Percentiles rank a stretch among this genome's conserved stretches.
Conservation (phyloP, 2,329 filamentous ascomycete genomes). For the Alternaria gansuensis region DNA sequence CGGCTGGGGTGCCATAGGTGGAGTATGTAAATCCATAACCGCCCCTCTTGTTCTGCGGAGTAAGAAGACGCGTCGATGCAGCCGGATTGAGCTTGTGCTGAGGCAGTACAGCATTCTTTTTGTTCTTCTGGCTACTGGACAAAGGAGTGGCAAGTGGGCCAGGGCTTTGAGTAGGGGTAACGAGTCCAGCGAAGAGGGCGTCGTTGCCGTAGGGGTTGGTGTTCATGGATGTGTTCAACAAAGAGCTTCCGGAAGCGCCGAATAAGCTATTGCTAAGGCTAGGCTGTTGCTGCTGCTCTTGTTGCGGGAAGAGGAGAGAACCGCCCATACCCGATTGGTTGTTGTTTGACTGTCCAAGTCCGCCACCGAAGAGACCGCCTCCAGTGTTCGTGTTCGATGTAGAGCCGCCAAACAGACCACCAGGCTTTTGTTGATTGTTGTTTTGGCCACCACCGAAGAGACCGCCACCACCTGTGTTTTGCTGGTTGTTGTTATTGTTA, state of each 20-base stretch:
- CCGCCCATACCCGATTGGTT: constrained; percentile 51
- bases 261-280: constrained; percentile 59
- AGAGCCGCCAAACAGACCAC: constrained; percentile 54
- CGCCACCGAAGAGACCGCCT: constrained; percentile 59
- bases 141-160: constrained; percentile 93
- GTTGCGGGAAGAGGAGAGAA: constrained; percentile 58
- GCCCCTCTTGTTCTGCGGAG: constrained; percentile 75
- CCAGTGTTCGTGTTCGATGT: constrained; percentile 53
- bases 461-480: constrained; percentile 42
- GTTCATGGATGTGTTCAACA: constrained; percentile 63
- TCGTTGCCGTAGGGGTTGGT: constrained; percentile 91
- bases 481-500: constrained; percentile 45
- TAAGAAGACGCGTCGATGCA: constrained; percentile 79
- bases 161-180: constrained; percentile 72
- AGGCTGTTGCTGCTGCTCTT: constrained; percentile 55
- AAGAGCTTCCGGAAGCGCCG: constrained; percentile 60
- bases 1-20: constrained; percentile 83
- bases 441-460: constrained; percentile 53
- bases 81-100: constrained; percentile 87
- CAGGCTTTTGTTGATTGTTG: constrained; percentile 57
- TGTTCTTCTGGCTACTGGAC: constrained; percentile 76
- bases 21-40: constrained; percentile 95
- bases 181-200: constrained; percentile 81
- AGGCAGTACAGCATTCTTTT: constrained; percentile 80
- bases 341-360: constrained; percentile 52